Conservation (phyloP, 1,284 basidiomycete species). For the Trichosporon ovoides region DNA sequence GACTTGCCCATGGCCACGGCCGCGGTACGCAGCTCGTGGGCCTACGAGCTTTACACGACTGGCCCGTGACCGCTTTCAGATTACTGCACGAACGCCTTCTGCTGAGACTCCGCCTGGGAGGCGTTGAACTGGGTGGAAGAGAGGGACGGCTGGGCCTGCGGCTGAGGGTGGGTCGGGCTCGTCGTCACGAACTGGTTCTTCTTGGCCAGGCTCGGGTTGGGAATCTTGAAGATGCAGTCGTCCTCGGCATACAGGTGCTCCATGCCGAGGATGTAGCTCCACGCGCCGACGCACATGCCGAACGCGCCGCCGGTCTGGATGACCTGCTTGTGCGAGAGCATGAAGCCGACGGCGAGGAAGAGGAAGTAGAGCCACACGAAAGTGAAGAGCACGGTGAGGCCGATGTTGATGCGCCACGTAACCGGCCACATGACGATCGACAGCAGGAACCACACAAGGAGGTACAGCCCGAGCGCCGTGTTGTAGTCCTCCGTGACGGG, state of each 20-base stretch:
- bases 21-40: no score
- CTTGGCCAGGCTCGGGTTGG: conserved; percentile 4
- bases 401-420: conserved; percentile 14
- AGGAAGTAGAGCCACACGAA: conserved; percentile 15
- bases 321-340: conserved; percentile 8
- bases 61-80: no score
- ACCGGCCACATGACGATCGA: conserved; percentile 17
- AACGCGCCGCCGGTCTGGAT: conserved; percentile 12
- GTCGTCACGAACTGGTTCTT: not conserved
- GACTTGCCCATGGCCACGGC: no score
- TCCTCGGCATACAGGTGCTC: conserved; percentile 14
- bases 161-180: no score
- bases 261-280: conserved; percentile 18
- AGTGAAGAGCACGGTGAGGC: conserved; percentile 14
- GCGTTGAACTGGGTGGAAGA: no score
- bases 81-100: no score
- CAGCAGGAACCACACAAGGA: conserved; percentile 14
- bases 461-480: conserved; percentile 17
- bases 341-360: conserved; percentile 19
- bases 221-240: conserved; percentile 17
- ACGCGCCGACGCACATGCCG: conserved; percentile 15
- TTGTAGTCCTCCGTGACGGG: conserved; percentile 11
- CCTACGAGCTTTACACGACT: no score
- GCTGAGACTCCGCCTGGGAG: no score
- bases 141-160: no score